A percentile compares a stretch with the other conserved stretches of the same genome.
These are phyloP conservation scores for Fagopyrum esculentum DNA, from an alignment of 148 eudicot genomes.

Conservation along the genomic window DNA sequence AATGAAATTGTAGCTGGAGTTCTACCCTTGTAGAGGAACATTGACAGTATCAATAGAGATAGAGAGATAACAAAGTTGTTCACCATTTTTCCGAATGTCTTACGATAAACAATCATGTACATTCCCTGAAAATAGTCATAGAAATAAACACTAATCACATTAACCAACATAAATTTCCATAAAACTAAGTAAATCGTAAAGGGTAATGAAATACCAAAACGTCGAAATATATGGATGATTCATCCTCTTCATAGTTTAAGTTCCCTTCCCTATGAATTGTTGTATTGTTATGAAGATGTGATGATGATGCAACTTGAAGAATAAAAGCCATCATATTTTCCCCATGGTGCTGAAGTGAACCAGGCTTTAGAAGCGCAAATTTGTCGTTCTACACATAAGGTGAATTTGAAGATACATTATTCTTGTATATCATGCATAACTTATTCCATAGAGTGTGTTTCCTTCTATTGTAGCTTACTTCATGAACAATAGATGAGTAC, in stretches of 20 bases:
- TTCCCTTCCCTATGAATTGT: constrained; percentile 25
- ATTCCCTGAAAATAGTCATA: constrained; percentile 44
- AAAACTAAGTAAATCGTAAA: background rate
- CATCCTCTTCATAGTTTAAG: constrained; percentile 16
- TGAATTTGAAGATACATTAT: background rate
- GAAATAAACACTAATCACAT: constrained; percentile 8
- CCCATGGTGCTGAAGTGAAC: constrained; percentile 98
- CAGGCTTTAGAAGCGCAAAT: constrained; percentile 66
- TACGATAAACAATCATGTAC: constrained; percentile 74
- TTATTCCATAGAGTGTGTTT: background rate
- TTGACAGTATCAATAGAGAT: constrained; percentile 62
- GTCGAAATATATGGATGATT: constrained; percentile 78
- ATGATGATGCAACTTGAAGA: constrained; percentile 57
- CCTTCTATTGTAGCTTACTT: too few relatives aligned
- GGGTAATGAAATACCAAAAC: constrained; percentile 51
- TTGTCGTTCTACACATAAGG: constrained; percentile 70
- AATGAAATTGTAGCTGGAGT: constrained; percentile 49
- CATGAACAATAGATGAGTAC: constrained; percentile 21
- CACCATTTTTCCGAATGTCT: constrained; percentile 65
- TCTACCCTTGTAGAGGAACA: constrained; percentile 80
- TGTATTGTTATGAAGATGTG: constrained; percentile 42
- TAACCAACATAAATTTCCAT: background rate
- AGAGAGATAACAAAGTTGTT: constrained; percentile 74
- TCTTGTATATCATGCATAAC: background rate
- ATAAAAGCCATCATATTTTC: constrained; percentile 94